Percentiles rank a stretch among this genome's conserved stretches.
Evolutionary conservation across 2,329 filamentous ascomycete species (phyloP).

Genomic region (Gnomoniopsis smithogilvyi): DNA sequence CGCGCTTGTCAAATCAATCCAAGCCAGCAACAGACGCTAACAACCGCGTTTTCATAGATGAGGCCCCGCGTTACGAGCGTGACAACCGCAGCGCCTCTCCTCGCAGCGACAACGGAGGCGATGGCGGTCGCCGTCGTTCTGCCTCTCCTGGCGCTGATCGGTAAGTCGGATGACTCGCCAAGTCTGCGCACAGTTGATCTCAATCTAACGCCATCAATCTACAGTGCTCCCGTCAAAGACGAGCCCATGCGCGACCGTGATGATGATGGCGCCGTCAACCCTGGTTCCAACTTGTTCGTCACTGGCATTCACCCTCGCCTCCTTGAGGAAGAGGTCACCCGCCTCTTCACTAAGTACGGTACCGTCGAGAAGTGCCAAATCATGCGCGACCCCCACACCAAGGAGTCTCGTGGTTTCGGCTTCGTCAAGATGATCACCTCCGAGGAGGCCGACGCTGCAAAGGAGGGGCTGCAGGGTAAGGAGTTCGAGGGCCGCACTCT

Average conservation of each 20-base stretch:
- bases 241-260: constrained; percentile 40
- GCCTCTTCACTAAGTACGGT: constrained; percentile 97
- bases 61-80: constrained; percentile 63
- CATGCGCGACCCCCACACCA: constrained; percentile 97
- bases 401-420: constrained; percentile 97
- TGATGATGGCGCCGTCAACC: constrained; percentile 74
- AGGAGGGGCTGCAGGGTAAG: constrained; percentile 93
- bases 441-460: constrained; percentile 93
- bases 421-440: constrained; percentile 99
- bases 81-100: constrained; percentile 66
- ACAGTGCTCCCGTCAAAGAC: constrained; percentile 46
- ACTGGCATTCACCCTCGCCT: constrained; percentile 96
- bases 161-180: constrained; percentile 30
- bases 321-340: constrained; percentile 83
- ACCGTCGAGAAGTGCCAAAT: constrained; percentile 99
- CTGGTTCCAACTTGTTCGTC: constrained; percentile 97
- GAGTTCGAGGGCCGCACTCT: constrained; percentile 91
- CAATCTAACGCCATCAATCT: background rate
- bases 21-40: constrained; percentile 6
- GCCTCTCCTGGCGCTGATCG: constrained; percentile 56
- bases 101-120: constrained; percentile 61
- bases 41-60: constrained; percentile 41
- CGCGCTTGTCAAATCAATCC: background rate
- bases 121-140: constrained; percentile 55
- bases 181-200: background rate